Conservation (phyloP, 805 yeast species). For the Phaffomyces opuntiae region DNA sequence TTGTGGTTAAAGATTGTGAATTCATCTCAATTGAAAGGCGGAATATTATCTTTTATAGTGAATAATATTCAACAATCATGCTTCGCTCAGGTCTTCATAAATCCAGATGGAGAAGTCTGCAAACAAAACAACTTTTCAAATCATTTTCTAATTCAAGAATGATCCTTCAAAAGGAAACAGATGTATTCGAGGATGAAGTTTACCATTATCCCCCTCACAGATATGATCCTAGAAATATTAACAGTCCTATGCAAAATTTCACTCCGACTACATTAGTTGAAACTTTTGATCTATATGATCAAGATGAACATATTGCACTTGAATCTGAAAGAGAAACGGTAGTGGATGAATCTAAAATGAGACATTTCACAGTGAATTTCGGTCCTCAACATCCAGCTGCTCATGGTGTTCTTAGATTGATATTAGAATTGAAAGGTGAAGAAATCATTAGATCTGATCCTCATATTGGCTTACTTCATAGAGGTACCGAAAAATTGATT, state of each 20-base stretch:
- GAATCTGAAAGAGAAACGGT: slow-evolving; percentile 23
- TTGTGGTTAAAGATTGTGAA: no score
- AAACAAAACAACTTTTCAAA: no score
- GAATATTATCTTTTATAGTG: no score
- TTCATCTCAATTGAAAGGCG: no score
- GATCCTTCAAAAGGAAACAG: slow-evolving; percentile 13
- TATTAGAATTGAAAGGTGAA: slow-evolving; percentile 82
- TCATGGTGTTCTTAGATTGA: slow-evolving; percentile 84
- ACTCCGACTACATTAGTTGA: slow-evolving; percentile 22
- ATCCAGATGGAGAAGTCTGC: no score
- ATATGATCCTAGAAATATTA: slow-evolving; percentile 21
- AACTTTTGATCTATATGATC: slow-evolving; percentile 31
- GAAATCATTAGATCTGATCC: slow-evolving; percentile 85
- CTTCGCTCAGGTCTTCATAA: no score
- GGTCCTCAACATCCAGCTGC: slow-evolving; percentile 97
- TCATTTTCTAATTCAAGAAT: no score
- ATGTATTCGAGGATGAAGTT: slow-evolving; percentile 18
- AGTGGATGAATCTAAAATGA: slow-evolving; percentile 39
- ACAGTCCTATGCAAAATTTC: slow-evolving; percentile 36
- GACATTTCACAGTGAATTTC: slow-evolving; percentile 85
- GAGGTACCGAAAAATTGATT: slow-evolving; percentile 86
- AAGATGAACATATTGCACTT: slow-evolving; percentile 21
- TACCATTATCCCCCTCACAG: not conserved
- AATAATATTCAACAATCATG: no score
- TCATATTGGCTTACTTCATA: slow-evolving; percentile 79